Percentiles rank a stretch among this genome's conserved stretches.
Evolutionary conservation across 2,329 filamentous ascomycete genomes (phyloP).

Genomic region (Pseudocercospora fijiensis): DNA sequence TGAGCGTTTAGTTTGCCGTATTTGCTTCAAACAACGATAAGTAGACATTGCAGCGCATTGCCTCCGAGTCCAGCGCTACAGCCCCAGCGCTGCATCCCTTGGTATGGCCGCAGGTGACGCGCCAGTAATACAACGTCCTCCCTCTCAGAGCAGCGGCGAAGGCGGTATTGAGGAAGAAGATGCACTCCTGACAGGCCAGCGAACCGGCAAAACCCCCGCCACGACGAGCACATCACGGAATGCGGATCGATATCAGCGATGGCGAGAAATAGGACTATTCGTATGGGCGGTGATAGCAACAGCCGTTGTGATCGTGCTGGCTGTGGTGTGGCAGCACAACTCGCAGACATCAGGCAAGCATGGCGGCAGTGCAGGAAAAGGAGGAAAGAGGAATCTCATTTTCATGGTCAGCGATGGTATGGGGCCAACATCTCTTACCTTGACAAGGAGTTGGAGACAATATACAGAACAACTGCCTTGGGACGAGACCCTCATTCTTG

Average conservation of each 20-base stretch:
- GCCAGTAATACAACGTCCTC: constrained; percentile 55
- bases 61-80: not conserved
- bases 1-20: not conserved
- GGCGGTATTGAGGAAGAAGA: constrained; percentile 61
- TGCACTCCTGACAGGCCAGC: constrained; percentile 59
- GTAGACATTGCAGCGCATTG: not conserved
- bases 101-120: constrained; percentile 44
- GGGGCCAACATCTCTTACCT: constrained; percentile 84
- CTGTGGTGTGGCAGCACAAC: constrained; percentile 72
- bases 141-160: constrained; percentile 57
- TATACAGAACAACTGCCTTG: constrained; percentile 69
- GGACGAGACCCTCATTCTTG: constrained; percentile 74
- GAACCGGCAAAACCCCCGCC: constrained; percentile 30
- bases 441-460: constrained; percentile 86
- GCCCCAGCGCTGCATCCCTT: not conserved
- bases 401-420: constrained; percentile 99
- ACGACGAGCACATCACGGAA: constrained; percentile 34
- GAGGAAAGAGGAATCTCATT: constrained; percentile 83
- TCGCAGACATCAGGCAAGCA: constrained; percentile 18
- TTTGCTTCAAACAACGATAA: not conserved
- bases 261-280: constrained; percentile 75
- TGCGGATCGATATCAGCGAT: constrained; percentile 52
- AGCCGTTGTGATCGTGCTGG: constrained; percentile 72
- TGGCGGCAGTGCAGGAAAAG: constrained; percentile 33
- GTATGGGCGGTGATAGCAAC: constrained; percentile 81